Conservation (phyloP, 2,329 filamentous ascomycete species). For the Penicillium sp. region DNA sequence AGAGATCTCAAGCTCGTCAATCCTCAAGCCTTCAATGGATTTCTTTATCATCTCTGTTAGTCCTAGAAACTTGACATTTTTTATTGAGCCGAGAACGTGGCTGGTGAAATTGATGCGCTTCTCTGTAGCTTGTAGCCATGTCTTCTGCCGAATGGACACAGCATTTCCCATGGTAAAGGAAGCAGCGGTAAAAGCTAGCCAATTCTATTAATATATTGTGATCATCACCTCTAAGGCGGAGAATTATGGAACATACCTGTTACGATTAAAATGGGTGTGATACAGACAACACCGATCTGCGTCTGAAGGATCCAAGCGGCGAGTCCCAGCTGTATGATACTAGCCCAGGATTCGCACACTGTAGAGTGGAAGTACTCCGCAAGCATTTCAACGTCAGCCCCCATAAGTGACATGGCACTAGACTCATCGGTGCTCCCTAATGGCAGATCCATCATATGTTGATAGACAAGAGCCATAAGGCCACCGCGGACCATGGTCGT, state of each 20-base stretch:
- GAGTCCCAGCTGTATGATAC: slow-evolving; percentile 35
- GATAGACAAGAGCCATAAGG: slow-evolving; percentile 18
- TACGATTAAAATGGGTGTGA: slow-evolving; percentile 26
- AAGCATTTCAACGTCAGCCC: slow-evolving; percentile 24
- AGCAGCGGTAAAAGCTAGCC: slow-evolving; percentile 2
- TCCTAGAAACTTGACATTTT: slow-evolving; percentile 43
- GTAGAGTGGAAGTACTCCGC: slow-evolving; percentile 21
- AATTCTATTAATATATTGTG: too few relatives aligned
- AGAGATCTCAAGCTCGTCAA: slow-evolving; percentile 24
- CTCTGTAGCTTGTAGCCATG: slow-evolving; percentile 45
- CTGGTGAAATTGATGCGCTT: slow-evolving; percentile 43
- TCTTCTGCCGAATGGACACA: slow-evolving; percentile 28
- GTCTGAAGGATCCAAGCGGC: slow-evolving; percentile 33
- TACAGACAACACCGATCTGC: slow-evolving; percentile 34
- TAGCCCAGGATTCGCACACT: slow-evolving; percentile 35
- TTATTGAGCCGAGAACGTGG: slow-evolving; percentile 42
- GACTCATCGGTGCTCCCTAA: slow-evolving; percentile 20
- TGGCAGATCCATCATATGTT: slow-evolving; percentile 22
- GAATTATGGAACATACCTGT: too few relatives aligned
- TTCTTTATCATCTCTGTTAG: slow-evolving; percentile 20
- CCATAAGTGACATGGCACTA: slow-evolving; percentile 24
- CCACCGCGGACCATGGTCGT: slow-evolving; percentile 21
- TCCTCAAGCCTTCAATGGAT: slow-evolving; percentile 23
- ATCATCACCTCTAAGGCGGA: too few relatives aligned
- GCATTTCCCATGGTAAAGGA: slow-evolving; percentile 17